Evolutionary conservation across 345 rosid species (phyloP).

Genomic region (Eutrema yunnanense): DNA sequence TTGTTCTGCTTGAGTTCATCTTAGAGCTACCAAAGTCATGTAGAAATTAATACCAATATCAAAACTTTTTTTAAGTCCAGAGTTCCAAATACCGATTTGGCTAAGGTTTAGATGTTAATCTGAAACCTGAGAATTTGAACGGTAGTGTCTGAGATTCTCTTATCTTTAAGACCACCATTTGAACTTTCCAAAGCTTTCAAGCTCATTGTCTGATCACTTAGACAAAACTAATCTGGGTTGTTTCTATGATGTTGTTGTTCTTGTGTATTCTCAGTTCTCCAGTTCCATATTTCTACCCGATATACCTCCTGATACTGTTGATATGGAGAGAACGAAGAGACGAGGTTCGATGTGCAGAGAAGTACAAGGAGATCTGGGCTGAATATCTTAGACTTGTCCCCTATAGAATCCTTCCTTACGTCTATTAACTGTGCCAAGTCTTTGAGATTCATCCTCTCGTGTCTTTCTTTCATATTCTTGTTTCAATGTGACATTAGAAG

Average conservation of each 20-base stretch:
- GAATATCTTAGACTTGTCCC: slow-evolving; percentile 75
- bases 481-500: slow-evolving; percentile 6
- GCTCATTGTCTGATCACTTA: neutral
- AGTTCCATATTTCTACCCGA: slow-evolving; percentile 77
- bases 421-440: slow-evolving; percentile 39
- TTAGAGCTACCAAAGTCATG: neutral
- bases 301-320: slow-evolving; percentile 73
- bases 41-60: neutral
- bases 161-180: neutral
- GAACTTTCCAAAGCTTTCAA: neutral
- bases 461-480: neutral
- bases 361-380: slow-evolving; percentile 79
- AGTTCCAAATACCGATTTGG: too few species aligned
- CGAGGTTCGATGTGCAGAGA: slow-evolving; percentile 81
- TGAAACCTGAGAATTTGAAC: neutral
- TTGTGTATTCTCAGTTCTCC: slow-evolving; percentile 53
- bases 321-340: slow-evolving; percentile 92
- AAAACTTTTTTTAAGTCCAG: neutral
- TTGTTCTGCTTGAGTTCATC: neutral
- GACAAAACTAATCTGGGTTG: neutral
- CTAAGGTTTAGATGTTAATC: neutral
- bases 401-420: slow-evolving; percentile 83
- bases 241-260: neutral
- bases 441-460: neutral
- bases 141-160: neutral